Percentiles rank a stretch among this genome's conserved stretches.
Evolutionary conservation across 2,329 filamentous ascomycete genomes (phyloP).

Genomic region (Pseudogymnoascus sp.): DNA sequence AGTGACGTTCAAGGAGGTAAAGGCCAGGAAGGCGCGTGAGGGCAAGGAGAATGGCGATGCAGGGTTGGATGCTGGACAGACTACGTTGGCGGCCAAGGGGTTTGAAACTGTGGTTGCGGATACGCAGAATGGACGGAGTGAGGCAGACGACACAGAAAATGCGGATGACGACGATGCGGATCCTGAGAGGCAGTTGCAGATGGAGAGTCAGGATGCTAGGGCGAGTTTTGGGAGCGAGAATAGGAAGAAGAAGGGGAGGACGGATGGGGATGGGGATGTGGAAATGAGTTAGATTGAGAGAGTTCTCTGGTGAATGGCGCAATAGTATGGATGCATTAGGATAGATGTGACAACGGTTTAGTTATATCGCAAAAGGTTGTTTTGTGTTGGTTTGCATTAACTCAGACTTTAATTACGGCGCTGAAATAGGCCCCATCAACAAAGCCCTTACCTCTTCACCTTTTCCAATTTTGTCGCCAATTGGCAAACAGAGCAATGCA

Average conservation of each 20-base stretch:
- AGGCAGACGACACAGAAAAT: background rate
- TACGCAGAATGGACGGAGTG: slow-evolving; percentile 12
- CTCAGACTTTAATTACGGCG: slow-evolving; percentile 15
- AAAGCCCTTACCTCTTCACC: slow-evolving; percentile 68
- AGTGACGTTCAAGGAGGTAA: slow-evolving; percentile 68
- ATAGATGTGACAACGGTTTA: background rate
- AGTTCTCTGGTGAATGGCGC: background rate
- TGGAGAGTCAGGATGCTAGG: slow-evolving; percentile 24
- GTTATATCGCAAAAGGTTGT: background rate
- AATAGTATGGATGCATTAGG: slow-evolving; percentile 9
- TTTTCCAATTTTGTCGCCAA: slow-evolving; percentile 48
- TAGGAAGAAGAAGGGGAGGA: slow-evolving; percentile 14
- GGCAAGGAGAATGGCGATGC: slow-evolving; percentile 22
- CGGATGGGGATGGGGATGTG: slow-evolving; percentile 21
- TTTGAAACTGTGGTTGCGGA: slow-evolving; percentile 19
- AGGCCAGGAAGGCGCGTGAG: slow-evolving; percentile 46
- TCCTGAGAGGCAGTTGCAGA: slow-evolving; percentile 27
- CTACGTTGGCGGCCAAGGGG: slow-evolving; percentile 20
- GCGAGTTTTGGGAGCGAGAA: slow-evolving; percentile 17
- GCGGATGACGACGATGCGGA: slow-evolving; percentile 17
- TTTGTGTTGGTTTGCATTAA: background rate
- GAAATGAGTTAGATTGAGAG: slow-evolving; percentile 21
- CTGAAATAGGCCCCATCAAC: slow-evolving; percentile 54
- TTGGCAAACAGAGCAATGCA: slow-evolving; percentile 61
- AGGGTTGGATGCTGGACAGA: slow-evolving; percentile 22